phyloP scores from a whole-genome alignment of 2,329 filamentous ascomycete species.

The Rugonectria rugulosa region DNA sequence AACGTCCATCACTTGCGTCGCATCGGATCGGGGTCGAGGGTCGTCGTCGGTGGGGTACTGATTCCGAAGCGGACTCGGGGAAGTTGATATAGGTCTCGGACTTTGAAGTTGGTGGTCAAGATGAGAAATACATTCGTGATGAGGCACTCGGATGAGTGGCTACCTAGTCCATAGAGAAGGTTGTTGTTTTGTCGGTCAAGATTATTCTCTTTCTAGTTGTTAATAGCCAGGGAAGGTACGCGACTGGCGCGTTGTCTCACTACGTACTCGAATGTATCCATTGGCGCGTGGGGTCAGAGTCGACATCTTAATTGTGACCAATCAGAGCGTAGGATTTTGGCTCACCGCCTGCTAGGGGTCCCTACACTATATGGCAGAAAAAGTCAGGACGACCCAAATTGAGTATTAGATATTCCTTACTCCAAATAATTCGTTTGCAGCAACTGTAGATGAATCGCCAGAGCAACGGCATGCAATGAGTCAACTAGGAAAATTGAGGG shows the following conservation, averaged over 20 bases:
- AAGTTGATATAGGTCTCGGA: neutral
- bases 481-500: slow-evolving; percentile 31
- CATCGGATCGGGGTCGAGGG: slow-evolving; percentile 5
- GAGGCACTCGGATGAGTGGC: neutral
- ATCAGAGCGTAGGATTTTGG: slow-evolving; percentile 4
- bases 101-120: neutral
- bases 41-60: slow-evolving; percentile 6
- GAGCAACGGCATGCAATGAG: slow-evolving; percentile 40
- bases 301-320: slow-evolving; percentile 21
- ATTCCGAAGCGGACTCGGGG: neutral
- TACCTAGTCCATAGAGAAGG: slow-evolving; percentile 4
- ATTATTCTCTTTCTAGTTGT: too few species aligned
- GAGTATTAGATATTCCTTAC: too few species aligned
- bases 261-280: slow-evolving; percentile 28
- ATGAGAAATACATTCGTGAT: neutral
- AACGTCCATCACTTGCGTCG: slow-evolving; percentile 25
- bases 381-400: too few species aligned
- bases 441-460: slow-evolving; percentile 5
- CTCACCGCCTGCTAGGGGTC: slow-evolving; percentile 31
- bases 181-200: neutral
- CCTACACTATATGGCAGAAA: slow-evolving; percentile 39
- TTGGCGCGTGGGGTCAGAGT: slow-evolving; percentile 12
- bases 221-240: too few species aligned
- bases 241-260: slow-evolving; percentile 27
- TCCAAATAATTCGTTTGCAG: slow-evolving; percentile 8